Base-by-base conservation (phyloP, 1,284 basidiomycete species). In the Trichosporon sp. region DNA sequence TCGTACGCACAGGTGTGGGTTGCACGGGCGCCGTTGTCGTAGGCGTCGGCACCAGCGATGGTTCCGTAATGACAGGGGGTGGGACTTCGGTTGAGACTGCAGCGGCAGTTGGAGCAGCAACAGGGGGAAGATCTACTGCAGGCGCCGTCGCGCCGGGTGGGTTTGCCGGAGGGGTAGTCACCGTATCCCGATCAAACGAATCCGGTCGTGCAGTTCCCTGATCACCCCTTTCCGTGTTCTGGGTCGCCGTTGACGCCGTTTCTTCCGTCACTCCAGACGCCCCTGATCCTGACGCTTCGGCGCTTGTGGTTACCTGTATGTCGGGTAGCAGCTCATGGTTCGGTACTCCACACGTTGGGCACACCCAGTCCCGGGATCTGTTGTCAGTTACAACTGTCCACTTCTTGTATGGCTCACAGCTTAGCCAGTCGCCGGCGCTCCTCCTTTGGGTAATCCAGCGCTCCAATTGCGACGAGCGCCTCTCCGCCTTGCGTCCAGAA, bases 401-500 rank as follows among this genome's bases (percentile, higher is more conserved):
- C 38, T 43, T 48, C 10, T 19, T 40, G 31, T 10, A n/a, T 16
- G 10, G 85, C 92, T 82, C 81, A 94, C 91, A 92, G 77, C 68
- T 85, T 85, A 7, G 95, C 94, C 26, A 98, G 86, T 68, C 94
- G 87, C 81, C 88, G 91, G 68, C 93, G 88, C 81, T 97, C 94
- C 6, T 88, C 86, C 32, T 88, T 83, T 6, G 92, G 91, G 77
- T 90, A 91, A 77, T 96, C 92, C 64, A 98, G 87, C 2, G 93
- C 93, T 4, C 94, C 95, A 48, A 97, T 91, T 14, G 94, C 94
- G 40, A 90, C 90, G n/a, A 94, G 90, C 26, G 93, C 91, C 78
- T 95, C 91, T 32, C 94, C 93, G 72, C 91, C 91, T 68, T 95
- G 87, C 70, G 92, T 92, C 83, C 96, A 96, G 84, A 98, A 95